Base-by-base conservation (phyloP, 164 flowering plant species). In the Akebia trifoliata region DNA sequence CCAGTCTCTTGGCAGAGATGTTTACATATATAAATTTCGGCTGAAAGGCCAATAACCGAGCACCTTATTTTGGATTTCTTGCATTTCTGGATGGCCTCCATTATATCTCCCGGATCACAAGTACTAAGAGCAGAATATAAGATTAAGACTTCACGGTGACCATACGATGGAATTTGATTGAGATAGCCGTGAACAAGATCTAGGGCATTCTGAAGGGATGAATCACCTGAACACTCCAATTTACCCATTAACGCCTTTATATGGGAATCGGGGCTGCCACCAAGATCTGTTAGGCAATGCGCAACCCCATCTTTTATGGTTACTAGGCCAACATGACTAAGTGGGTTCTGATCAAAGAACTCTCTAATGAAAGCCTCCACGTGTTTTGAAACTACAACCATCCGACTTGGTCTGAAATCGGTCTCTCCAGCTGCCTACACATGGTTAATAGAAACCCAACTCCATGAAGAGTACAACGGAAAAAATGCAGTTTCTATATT, bases 261-360 rank as follows among this genome's bases (percentile, higher is more conserved):
- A 78, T 92, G 98, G 59, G 88, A 79, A 69, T 92, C 95, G 14
- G 98, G 98, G 73, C 96, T 92, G 21, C 96, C 95, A 73, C 96
- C 96, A 61, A 92, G 84, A 64, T 88, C 96, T 4, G 96, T 88
- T 62, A 92, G 72, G 78, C 80, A 73, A 32, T 86, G 79, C 62
- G 95, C 88, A 68, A 88, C 70, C 14, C 98, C 98, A 66, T 91
- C 96, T 76, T 84, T 88, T 56, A 91, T 75, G 12, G 81, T 74
- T 39, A 82, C 77, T 15, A 92, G 56, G 38, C 85, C 89, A 69
- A 92, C 65, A 59, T 92, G 96, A 75, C 98, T 88, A 34, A 88
- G 87, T 5, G 98, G 98, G 65, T 92, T 92, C 75, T 92, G 98
- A 74, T 92, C 90, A 74, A 91, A 92, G 72, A 88, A 92, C 71